phyloP scores from a whole-genome alignment of 2,329 filamentous ascomycete species.

The Nemania sp. region DNA sequence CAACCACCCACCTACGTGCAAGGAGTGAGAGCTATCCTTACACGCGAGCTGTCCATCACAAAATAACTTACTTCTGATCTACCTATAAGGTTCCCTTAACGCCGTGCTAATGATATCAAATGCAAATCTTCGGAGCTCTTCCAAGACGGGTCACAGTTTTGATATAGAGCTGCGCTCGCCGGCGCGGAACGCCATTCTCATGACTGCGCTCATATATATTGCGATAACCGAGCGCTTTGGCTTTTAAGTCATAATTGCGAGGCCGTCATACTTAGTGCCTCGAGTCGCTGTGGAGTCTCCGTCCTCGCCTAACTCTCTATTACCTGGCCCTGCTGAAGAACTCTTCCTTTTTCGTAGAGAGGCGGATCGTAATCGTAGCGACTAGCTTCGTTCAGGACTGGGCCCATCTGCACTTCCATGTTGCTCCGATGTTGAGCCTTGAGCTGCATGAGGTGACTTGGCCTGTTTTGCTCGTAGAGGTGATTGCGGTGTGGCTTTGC shows the following conservation, averaged over 20 bases:
- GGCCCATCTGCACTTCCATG: not conserved
- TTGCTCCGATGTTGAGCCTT: not conserved
- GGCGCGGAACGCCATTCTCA: not conserved
- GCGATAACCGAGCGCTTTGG: not conserved
- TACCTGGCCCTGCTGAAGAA: not conserved
- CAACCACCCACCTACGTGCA: too few species aligned
- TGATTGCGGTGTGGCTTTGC: conserved; percentile 7
- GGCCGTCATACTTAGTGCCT: conserved; percentile 36
- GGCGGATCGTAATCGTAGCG: not conserved
- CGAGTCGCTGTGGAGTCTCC: not conserved
- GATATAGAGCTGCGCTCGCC: not conserved
- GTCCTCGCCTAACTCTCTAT: not conserved
- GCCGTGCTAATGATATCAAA: conserved; percentile 28
- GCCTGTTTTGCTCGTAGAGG: conserved; percentile 27
- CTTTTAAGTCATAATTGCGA: conserved; percentile 41
- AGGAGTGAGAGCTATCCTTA: too few species aligned
- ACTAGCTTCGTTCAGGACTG: not conserved
- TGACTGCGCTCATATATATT: not conserved
- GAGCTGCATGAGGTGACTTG: conserved; percentile 1
- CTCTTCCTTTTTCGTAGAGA: not conserved
- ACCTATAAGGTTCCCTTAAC: conserved; percentile 20
- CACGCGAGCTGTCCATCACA: too few species aligned
- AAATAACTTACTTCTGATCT: not conserved
- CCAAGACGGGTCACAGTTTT: not conserved
- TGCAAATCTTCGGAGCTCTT: conserved; percentile 8